Percentiles rank a stretch among this genome's conserved stretches.
These are phyloP conservation scores for Pseudogymnoascus sp. DNA, from an alignment of 2,329 filamentous ascomycete species.

Conservation along the genomic window DNA sequence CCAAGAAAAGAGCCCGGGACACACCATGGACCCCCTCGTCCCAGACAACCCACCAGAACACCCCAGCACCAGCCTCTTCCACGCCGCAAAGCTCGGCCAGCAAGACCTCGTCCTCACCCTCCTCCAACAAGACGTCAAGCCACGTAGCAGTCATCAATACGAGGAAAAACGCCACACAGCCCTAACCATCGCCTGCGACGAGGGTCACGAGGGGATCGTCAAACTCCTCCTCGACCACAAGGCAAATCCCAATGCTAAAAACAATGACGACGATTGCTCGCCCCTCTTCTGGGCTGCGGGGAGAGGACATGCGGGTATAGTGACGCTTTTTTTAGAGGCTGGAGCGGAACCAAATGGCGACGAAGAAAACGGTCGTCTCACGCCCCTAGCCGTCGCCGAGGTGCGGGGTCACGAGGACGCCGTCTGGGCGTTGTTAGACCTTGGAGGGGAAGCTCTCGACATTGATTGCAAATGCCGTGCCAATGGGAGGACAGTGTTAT, in stretches of 20 bases:
- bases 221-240: not conserved
- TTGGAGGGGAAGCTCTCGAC: not conserved
- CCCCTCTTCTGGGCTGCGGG: not conserved
- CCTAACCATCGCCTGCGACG: not conserved
- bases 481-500: not conserved
- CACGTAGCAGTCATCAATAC: not conserved
- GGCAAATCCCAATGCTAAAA: not conserved
- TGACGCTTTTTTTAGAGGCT: not conserved
- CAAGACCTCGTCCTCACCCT: not conserved
- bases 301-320: not conserved
- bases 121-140: not conserved
- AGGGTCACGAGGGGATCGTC: not conserved
- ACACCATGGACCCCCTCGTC: too few species aligned
- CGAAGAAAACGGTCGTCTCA: not conserved
- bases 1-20: too few species aligned
- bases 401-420: slow-evolving; percentile 10
- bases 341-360: not conserved
- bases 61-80: not conserved
- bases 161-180: not conserved
- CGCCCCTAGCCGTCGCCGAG: slow-evolving; percentile 10
- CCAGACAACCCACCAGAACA: too few species aligned
- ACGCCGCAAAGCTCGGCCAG: not conserved
- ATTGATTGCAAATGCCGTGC: not conserved
- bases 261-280: not conserved
- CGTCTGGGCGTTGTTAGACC: slow-evolving; percentile 5